Base-by-base conservation (phyloP, 2,329 filamentous ascomycete species). In the Colletotrichum orchidophilum region DNA sequence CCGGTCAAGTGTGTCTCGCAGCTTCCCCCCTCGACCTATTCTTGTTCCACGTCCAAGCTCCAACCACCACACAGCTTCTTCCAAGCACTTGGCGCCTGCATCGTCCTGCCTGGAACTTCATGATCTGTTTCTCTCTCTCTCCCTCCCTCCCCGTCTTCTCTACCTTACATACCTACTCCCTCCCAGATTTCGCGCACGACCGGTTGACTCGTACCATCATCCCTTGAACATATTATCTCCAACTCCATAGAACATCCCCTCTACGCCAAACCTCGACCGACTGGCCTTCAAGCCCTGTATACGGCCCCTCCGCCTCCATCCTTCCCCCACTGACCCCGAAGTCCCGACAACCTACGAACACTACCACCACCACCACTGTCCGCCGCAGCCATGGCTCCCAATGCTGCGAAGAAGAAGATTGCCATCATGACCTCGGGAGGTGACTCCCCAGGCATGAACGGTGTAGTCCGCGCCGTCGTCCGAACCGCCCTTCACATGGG, bases 371-470 rank as follows among this genome's bases (percentile, higher is more conserved):
- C 18, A 35, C 18, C 13, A 21, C 21, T 27, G 9, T 27, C 42
- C 55, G 49, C 72, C 66, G 50, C 73, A 73, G 79, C 71, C 62
- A 86, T 87, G 86, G 81, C 68, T 55, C 57, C 64, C 62, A 86
- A 87, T 85, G 81, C 68, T 54, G 58, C 64, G 33, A 89, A 86
- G 78, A 90, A 90, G 82, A 90, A 89, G 82, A 96, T 98, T 80
- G 95, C 92, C 75, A 91, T 98, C 81, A 94, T 98, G 92, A 98
- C 95, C 78, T 97, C 94, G 76, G 95, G 95, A 79, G 95, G 95
- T 78, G 95, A 98, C 87, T 94, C 94, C 75, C 95, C 94, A 2
- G 95, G 95, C 80, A 98, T 98, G 95, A 97, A 96, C 82, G 94
- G 91, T 72, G 94, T 94, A 42, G 94, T 98, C 46, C 90, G 95